Conservation (phyloP, 495 filamentous ascomycete species). For the Neurospora hispaniola region DNA sequence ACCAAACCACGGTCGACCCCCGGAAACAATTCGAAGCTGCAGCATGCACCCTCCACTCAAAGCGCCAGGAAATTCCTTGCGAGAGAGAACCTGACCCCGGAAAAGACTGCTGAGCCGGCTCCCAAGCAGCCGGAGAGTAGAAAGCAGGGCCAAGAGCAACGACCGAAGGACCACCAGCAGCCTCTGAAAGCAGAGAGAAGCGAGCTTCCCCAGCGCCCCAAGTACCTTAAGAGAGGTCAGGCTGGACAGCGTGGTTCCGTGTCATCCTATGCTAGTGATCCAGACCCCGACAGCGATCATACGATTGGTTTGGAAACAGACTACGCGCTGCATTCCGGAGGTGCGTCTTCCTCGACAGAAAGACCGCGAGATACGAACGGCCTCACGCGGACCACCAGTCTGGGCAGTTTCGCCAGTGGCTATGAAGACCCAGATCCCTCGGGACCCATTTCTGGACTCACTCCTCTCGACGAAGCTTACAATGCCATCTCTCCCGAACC, state of each 20-base stretch:
- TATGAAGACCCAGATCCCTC: constrained; percentile 63
- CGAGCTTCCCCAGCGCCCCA: constrained; percentile 40
- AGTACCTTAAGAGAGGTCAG: constrained; percentile 61
- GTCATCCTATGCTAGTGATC: constrained; percentile 60
- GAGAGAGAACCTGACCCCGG: constrained; percentile 38
- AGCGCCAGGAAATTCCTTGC: constrained; percentile 26
- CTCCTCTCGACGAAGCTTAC: constrained; percentile 38
- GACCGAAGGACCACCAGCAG: constrained; percentile 9
- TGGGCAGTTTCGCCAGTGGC: constrained; percentile 92
- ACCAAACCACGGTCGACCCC: constrained; percentile 11
- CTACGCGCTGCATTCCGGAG: constrained; percentile 76
- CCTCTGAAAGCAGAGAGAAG: not conserved
- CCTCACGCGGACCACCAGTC: constrained; percentile 70
- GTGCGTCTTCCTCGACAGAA: constrained; percentile 53
- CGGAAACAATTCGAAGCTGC: not conserved
- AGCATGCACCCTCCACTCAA: constrained; percentile 9
- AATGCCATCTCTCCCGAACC: constrained; percentile 25
- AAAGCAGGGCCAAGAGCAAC: constrained; percentile 20
- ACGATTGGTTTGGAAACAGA: constrained; percentile 62
- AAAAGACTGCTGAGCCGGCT: constrained; percentile 8
- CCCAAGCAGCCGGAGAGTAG: constrained; percentile 9
- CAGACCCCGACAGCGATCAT: constrained; percentile 51
- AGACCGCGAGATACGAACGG: constrained; percentile 43
- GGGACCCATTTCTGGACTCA: constrained; percentile 30
- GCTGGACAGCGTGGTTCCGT: constrained; percentile 68